Percentiles rank a stretch among this genome's conserved stretches.
Evolutionary conservation across 176 grass and related monocot species (phyloP).

Genomic region (Saccharum spontaneum): DNA sequence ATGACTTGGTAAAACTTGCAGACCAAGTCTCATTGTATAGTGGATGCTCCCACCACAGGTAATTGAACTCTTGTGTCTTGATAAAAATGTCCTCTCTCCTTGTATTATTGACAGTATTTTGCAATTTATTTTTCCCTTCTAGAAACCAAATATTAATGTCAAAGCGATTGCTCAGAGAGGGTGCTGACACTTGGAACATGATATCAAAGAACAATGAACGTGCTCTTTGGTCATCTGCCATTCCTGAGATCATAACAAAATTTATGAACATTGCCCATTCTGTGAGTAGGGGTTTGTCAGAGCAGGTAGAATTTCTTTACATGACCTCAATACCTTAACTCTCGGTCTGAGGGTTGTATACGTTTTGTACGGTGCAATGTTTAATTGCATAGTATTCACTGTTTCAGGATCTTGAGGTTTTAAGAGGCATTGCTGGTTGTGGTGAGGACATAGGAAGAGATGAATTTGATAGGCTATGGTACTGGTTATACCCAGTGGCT

Average conservation of each 20-base stretch:
- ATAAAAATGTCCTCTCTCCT: conserved; percentile 19
- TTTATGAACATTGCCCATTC: conserved; percentile 66
- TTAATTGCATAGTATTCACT: background rate
- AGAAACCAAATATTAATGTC: conserved; percentile 92
- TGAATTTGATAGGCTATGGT: conserved; percentile 87
- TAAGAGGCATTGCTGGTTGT: conserved; percentile 70
- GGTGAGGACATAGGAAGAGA: conserved; percentile 64
- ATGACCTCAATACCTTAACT: background rate
- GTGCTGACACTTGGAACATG: conserved; percentile 63
- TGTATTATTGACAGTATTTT: conserved; percentile 24
- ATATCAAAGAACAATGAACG: conserved; percentile 74
- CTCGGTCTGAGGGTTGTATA: background rate
- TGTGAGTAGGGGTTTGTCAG: conserved; percentile 63
- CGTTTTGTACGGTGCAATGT: background rate
- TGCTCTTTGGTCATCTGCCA: conserved; percentile 72
- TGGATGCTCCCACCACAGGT: conserved; percentile 96
- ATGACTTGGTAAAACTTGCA: conserved; percentile 69
- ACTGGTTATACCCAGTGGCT: conserved; percentile 94
- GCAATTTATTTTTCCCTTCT: conserved; percentile 32
- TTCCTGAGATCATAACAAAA: conserved; percentile 70
- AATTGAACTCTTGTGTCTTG: conserved; percentile 16
- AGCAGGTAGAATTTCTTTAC: conserved; percentile 56
- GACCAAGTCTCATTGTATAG: conserved; percentile 71
- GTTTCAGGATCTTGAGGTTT: conserved; percentile 79
- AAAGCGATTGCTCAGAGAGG: conserved; percentile 71